These are phyloP conservation scores for Solanum bukasovii DNA, from an alignment of 257 asterid genomes.

Conservation along the genomic window DNA sequence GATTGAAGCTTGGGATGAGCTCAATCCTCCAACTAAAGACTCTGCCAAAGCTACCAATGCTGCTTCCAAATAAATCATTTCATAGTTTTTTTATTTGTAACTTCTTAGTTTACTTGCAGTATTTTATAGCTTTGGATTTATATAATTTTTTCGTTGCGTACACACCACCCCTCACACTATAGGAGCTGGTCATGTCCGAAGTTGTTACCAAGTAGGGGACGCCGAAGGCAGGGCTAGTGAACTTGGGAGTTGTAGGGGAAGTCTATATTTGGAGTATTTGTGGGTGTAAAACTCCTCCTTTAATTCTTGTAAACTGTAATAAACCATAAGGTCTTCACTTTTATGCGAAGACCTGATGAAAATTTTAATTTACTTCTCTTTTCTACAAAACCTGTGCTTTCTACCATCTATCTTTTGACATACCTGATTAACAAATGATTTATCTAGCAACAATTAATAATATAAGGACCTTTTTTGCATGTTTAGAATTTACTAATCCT, in stretches of 20 bases:
- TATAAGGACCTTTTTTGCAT: neutral
- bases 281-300: neutral
- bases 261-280: neutral
- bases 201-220: neutral
- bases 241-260: neutral
- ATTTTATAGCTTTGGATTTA: neutral
- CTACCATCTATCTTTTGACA: neutral
- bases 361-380: neutral
- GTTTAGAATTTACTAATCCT: neutral
- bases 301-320: neutral
- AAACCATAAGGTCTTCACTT: neutral
- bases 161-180: neutral
- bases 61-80: constrained; percentile 4
- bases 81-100: neutral
- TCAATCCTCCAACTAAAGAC: constrained; percentile 35
- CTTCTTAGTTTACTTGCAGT: neutral
- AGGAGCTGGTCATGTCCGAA: neutral
- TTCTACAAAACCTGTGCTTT: neutral
- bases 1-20: constrained; percentile 92
- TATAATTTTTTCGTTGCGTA: neutral
- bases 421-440: neutral
- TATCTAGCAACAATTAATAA: neutral
- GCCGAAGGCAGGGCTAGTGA: neutral
- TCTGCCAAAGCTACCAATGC: constrained; percentile 6
- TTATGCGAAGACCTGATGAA: neutral